phyloP scores from a whole-genome alignment of 139 green algal genomes.

The Chlorella sorokiniana region DNA sequence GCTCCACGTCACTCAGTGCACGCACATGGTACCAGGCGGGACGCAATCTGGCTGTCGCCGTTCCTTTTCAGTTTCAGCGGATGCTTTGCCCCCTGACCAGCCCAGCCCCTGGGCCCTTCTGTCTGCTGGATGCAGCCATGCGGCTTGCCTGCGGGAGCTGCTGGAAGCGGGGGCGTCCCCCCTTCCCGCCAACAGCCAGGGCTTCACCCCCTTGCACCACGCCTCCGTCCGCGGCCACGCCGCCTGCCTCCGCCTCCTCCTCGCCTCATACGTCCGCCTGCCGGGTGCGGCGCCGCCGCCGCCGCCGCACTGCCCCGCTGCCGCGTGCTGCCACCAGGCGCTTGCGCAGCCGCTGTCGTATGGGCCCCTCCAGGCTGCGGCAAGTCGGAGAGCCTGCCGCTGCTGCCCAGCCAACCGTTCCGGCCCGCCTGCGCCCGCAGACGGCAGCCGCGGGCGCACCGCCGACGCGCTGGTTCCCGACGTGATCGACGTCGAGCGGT shows the following conservation, averaged over 20 bases:
- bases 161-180: slow-evolving; percentile 12
- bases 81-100: not conserved
- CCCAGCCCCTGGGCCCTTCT: not conserved
- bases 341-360: not conserved
- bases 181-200: slow-evolving; percentile 10
- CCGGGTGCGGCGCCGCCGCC: not conserved
- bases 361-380: not conserved
- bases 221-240: slow-evolving; percentile 1
- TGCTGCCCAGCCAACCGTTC: not conserved
- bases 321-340: no score
- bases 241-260: slow-evolving; percentile 10
- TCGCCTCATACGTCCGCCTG: slow-evolving; percentile 1
- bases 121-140: not conserved
- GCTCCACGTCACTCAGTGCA: no score
- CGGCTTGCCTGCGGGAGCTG: slow-evolving; percentile 3
- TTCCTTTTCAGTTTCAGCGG: not conserved
- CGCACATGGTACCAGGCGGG: no score
- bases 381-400: not conserved
- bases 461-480: slow-evolving; percentile 6
- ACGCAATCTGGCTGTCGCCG: no score
- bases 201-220: not conserved
- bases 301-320: not conserved
- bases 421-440: not conserved
- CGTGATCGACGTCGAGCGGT: slow-evolving; percentile 7
- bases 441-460: slow-evolving; percentile 10